phyloP scores from a whole-genome alignment of 305 asterid genomes.

The Stenogyne calaminthoides region DNA sequence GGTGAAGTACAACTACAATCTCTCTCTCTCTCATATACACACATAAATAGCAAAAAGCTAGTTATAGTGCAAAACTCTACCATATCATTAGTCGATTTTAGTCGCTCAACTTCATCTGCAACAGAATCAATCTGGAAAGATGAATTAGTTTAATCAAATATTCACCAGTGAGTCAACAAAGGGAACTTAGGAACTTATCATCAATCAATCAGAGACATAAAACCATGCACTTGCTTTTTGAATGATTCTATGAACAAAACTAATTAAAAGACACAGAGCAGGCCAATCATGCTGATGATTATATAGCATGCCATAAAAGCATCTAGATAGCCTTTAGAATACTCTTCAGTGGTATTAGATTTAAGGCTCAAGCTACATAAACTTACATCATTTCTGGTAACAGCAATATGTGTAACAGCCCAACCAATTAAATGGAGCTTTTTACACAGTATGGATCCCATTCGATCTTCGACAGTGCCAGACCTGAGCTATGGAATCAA shows the following conservation, averaged over 20 bases:
- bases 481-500: slow-evolving; percentile 96
- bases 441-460: slow-evolving; percentile 62
- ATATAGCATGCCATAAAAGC: not conserved
- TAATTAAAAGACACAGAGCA: not conserved
- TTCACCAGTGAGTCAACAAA: not conserved
- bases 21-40: not conserved
- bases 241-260: not conserved
- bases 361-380: slow-evolving; percentile 6
- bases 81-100: slow-evolving; percentile 66
- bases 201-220: not conserved
- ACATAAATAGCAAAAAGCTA: not conserved
- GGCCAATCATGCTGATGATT: not conserved
- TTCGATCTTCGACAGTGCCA: slow-evolving; percentile 80
- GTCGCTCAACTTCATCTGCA: slow-evolving; percentile 87
- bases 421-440: slow-evolving; percentile 87
- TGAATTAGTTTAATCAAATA: slow-evolving; percentile 29
- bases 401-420: slow-evolving; percentile 55
- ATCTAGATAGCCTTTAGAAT: not conserved
- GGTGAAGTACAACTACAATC: not conserved
- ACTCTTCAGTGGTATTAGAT: not conserved
- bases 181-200: not conserved
- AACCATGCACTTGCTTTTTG: not conserved
- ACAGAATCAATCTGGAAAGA: slow-evolving; percentile 73
- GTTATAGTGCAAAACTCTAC: slow-evolving; percentile 39
- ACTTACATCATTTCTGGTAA: slow-evolving; percentile 70